Percentiles rank a stretch among this genome's conserved stretches.
These are phyloP conservation scores for Thuidium tamariscinum DNA, from an alignment of 225 moss, liverwort and hornwort genomes.

Conservation along the genomic window DNA sequence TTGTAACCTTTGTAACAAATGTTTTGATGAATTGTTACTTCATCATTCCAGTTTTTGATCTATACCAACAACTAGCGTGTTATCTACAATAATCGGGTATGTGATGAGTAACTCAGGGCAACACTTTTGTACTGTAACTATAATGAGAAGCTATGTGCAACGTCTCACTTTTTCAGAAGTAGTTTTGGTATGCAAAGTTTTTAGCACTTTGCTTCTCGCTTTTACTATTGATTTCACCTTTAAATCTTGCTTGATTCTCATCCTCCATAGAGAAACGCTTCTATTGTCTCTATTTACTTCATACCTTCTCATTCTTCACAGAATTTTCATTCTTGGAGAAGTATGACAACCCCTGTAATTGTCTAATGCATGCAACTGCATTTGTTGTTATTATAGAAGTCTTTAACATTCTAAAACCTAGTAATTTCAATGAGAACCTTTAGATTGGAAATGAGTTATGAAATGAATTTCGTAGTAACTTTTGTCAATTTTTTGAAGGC, in stretches of 20 bases:
- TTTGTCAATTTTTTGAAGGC: background rate
- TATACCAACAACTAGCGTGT: background rate
- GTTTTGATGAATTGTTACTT: background rate
- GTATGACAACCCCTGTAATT: background rate
- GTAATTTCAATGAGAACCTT: background rate
- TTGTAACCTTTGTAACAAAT: background rate
- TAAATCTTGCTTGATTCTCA: too few relatives aligned
- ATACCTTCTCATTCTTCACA: background rate
- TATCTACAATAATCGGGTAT: background rate
- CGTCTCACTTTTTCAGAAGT: background rate
- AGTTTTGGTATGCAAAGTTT: too few relatives aligned
- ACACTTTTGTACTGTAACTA: background rate
- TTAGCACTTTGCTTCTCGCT: too few relatives aligned
- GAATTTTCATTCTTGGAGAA: background rate
- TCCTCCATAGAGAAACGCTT: too few relatives aligned
- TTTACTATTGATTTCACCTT: too few relatives aligned
- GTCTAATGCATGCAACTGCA: background rate
- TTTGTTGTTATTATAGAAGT: background rate
- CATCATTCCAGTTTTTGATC: background rate
- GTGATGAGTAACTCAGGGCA: background rate
- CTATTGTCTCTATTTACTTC: too few relatives aligned
- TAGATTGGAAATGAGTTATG: background rate
- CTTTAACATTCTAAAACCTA: background rate
- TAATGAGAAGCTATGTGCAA: background rate
- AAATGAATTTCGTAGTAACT: background rate